These are phyloP conservation scores for Mycena crocata DNA, from an alignment of 768 basidiomycete species.

Conservation along the genomic window DNA sequence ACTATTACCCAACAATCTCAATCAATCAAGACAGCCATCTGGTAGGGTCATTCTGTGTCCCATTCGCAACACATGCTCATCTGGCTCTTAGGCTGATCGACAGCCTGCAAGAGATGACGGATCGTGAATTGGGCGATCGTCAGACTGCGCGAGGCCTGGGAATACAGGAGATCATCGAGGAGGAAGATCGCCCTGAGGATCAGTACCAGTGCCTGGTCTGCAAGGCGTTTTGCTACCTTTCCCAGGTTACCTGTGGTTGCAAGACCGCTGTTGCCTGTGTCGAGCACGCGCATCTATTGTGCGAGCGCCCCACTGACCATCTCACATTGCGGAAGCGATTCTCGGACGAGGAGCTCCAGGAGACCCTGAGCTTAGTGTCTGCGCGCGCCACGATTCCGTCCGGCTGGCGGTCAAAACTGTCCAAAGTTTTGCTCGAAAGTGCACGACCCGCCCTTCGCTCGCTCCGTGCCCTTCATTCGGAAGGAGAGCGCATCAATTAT, in stretches of 20 bases:
- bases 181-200: conserved; percentile 88
- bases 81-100: conserved; percentile 75
- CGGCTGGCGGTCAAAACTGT: conserved; percentile 80
- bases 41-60: conserved; percentile 62
- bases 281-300: conserved; percentile 84
- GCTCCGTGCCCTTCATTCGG: conserved; percentile 84
- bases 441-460: conserved; percentile 79
- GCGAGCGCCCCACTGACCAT: conserved; percentile 63
- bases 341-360: conserved; percentile 80
- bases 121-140: conserved; percentile 82
- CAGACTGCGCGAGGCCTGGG: conserved; percentile 66
- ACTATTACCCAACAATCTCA: conserved; percentile 98
- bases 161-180: conserved; percentile 78
- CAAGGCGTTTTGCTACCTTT: conserved; percentile 95
- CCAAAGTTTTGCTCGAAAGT: conserved; percentile 73
- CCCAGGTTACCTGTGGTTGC: conserved; percentile 89
- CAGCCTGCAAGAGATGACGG: conserved; percentile 88
- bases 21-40: conserved; percentile 91
- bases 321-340: conserved; percentile 83
- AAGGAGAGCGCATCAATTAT: conserved; percentile 89
- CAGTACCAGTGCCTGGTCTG: conserved; percentile 95
- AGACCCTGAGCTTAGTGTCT: conserved; percentile 71
- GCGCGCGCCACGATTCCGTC: conserved; percentile 80
- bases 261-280: conserved; percentile 84
- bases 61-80: conserved; percentile 4